phyloP scores from a whole-genome alignment of 2,329 filamentous ascomycete species.

The Rhinocladiella mackenziei region DNA sequence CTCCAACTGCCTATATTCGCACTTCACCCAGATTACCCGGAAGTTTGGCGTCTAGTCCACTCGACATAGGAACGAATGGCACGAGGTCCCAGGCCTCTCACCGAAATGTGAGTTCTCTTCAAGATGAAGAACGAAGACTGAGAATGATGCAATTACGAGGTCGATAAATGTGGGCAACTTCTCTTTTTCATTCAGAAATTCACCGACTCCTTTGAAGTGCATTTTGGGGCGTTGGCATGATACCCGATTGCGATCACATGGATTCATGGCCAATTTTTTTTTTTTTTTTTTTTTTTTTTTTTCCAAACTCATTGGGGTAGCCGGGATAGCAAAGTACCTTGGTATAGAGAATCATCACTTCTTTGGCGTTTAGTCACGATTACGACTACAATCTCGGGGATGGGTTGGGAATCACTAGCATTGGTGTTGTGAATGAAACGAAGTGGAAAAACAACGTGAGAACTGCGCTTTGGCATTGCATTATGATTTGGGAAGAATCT shows the following conservation, averaged over 20 bases:
- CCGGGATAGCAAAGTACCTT: too few relatives aligned
- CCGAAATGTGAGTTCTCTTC: conserved; percentile 30
- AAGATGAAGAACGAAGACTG: conserved; percentile 40
- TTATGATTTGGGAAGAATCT: too few relatives aligned
- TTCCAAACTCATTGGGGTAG: too few relatives aligned
- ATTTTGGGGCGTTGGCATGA: conserved; percentile 6
- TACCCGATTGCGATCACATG: conserved; percentile 6
- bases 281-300: not conserved
- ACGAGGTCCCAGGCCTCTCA: conserved; percentile 30
- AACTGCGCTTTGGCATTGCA: too few relatives aligned
- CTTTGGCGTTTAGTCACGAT: too few relatives aligned
- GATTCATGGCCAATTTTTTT: too few relatives aligned
- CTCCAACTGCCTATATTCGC: conserved; percentile 39
- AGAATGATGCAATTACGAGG: conserved; percentile 41
- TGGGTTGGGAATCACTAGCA: not conserved
- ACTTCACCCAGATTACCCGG: conserved; percentile 37
- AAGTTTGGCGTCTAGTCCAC: conserved; percentile 29
- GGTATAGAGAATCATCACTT: too few relatives aligned
- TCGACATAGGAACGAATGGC: conserved; percentile 30
- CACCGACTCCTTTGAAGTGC: not conserved
- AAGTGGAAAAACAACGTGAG: too few relatives aligned
- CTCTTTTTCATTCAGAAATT: not conserved
- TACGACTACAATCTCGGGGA: too few relatives aligned
- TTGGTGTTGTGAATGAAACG: not conserved
- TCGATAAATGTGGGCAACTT: conserved; percentile 10